Base-by-base conservation (phyloP, 257 asterid species). In the Anisodus acutangulus region DNA sequence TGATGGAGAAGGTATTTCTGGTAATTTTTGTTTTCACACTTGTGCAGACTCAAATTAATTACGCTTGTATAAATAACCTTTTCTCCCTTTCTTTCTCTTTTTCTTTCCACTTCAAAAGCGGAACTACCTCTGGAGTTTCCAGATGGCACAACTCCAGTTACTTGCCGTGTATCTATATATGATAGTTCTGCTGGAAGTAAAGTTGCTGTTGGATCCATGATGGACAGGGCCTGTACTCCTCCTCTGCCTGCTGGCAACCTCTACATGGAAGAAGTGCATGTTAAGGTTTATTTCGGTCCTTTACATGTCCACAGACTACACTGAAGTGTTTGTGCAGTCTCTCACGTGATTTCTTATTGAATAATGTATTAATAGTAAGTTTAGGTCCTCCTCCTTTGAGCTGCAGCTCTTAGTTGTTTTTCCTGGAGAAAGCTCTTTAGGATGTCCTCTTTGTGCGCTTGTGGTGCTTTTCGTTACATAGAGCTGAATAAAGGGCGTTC, bases 81-180 rank as follows among this genome's bases (percentile, higher is more conserved):
- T 31, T 60, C 58, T 68, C 49, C 41, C 19, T 47, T 26, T 76
- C 47, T 26, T 22, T 78, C 15, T 76, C 47, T 74, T 6, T 76
- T 47, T 78, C 43, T 53, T 78, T 15, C 82, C 82, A 53, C 19
- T 78, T 78, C 64, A 78, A 78, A 53, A 94, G 98, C 97, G 67
- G 96, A 92, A 88, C 91, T 93, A 69, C 98, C 98, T 37, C 86
- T 94, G 86, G 98, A 93, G 91, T 94, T 94, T 86, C 97, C 98
- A 11, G 97, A 94, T 87, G 98, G 98, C 83, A 93, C 96, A 71
- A 93, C 98, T 88, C 97, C 98, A 6, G 97, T 93, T 78, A 88
- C 97, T 45, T 94, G 97, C 87, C 95, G 96, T 39, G 97, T 93
- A 49, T 92, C 94, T 9, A 84, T 94, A 72, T 94, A 91, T 83